A percentile compares a stretch with the other conserved stretches of the same genome.
These are phyloP conservation scores for Aspergillus brunneoviolaceus DNA, from an alignment of 2,329 filamentous ascomycete species.

Conservation along the genomic window DNA sequence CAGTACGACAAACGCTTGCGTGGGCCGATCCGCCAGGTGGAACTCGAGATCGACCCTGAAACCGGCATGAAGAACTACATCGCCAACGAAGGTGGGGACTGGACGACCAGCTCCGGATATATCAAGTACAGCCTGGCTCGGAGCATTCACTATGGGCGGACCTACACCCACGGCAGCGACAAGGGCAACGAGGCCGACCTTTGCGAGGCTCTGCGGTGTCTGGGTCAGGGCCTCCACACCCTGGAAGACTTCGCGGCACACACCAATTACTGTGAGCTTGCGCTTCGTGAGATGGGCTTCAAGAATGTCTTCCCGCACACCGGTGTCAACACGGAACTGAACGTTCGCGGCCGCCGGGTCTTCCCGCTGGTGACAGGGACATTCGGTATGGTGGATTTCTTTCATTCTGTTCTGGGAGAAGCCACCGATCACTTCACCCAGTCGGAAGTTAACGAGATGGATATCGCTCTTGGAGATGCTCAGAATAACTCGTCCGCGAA, in stretches of 20 bases:
- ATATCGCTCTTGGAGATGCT: slow-evolving; percentile 70
- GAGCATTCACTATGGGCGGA: slow-evolving; percentile 73
- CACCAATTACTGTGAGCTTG: slow-evolving; percentile 80
- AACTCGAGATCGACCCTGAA: slow-evolving; percentile 69
- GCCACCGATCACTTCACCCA: slow-evolving; percentile 82
- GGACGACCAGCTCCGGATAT: slow-evolving; percentile 88
- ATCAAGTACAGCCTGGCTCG: slow-evolving; percentile 72
- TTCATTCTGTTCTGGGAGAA: slow-evolving; percentile 75
- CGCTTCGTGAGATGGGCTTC: slow-evolving; percentile 69
- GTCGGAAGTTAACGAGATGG: slow-evolving; percentile 78
- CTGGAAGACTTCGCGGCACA: slow-evolving; percentile 79
- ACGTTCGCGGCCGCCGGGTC: slow-evolving; percentile 63
- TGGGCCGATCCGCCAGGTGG: slow-evolving; percentile 69
- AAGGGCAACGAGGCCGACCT: slow-evolving; percentile 72
- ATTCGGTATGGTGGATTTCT: slow-evolving; percentile 80
- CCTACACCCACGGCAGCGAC: slow-evolving; percentile 68
- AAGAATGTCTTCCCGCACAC: slow-evolving; percentile 71
- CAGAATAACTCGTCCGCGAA: slow-evolving; percentile 50
- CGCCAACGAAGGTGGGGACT: slow-evolving; percentile 79
- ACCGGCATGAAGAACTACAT: slow-evolving; percentile 99
- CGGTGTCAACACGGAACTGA: slow-evolving; percentile 65
- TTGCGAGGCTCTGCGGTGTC: slow-evolving; percentile 74
- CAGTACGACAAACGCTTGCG: slow-evolving; percentile 74
- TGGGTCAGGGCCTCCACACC: slow-evolving; percentile 74
- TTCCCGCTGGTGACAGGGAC: slow-evolving; percentile 70